Conservation (phyloP, 1,284 basidiomycete genomes). For the Takashimella koratensis region DNA sequence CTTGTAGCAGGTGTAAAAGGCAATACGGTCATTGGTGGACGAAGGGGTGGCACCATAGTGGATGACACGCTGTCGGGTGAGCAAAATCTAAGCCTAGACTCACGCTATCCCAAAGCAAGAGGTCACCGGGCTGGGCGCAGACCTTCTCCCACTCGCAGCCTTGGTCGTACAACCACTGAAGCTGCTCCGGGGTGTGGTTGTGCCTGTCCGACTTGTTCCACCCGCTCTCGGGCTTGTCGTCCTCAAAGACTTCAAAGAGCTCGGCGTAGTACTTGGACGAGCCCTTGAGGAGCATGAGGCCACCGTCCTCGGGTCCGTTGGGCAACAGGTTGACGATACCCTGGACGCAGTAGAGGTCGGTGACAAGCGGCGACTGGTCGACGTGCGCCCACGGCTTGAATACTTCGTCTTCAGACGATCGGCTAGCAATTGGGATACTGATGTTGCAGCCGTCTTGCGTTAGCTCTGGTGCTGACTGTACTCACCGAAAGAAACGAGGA, state of each 20-base stretch:
- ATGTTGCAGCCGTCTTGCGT: constrained; percentile 25
- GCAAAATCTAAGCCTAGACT: not conserved
- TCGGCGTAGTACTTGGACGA: constrained; percentile 17
- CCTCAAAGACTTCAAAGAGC: constrained; percentile 18
- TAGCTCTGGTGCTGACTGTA: too few species aligned
- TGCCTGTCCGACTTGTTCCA: constrained; percentile 20
- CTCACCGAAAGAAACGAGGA: constrained; percentile 36
- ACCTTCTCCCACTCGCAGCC: constrained; percentile 25
- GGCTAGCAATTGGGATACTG: constrained; percentile 18
- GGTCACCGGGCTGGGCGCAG: constrained; percentile 19
- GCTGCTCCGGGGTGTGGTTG: constrained; percentile 11
- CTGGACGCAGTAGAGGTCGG: constrained; percentile 42
- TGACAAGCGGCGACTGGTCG: constrained; percentile 43
- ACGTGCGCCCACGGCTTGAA: constrained; percentile 46
- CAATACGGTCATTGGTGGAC: constrained; percentile 15
- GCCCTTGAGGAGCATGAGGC: constrained; percentile 25
- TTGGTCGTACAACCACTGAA: constrained; percentile 20
- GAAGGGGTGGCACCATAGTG: constrained; percentile 18
- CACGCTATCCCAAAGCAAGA: constrained; percentile 30
- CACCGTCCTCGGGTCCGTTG: constrained; percentile 28
- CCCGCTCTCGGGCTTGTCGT: constrained; percentile 17
- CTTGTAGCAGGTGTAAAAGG: constrained; percentile 39
- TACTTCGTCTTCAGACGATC: too few species aligned
- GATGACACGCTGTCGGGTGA: constrained; percentile 9
- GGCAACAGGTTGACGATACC: constrained; percentile 27